Conservation (phyloP, 371 early-diverging fungal species). For the Haplosporangium sp. region DNA sequence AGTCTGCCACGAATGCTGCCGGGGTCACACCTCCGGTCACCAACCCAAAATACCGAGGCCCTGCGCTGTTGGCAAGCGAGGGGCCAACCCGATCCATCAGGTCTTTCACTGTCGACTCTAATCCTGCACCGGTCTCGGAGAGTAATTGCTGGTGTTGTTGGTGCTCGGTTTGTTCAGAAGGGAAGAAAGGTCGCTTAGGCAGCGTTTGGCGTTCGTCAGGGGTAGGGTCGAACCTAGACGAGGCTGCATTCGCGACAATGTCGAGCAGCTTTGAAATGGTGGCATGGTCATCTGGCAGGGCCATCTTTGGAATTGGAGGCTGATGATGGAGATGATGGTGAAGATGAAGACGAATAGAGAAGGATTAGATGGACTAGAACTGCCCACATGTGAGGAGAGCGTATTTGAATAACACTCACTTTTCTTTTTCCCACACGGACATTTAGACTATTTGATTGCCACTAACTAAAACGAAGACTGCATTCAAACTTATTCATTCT, state of each 20-base stretch:
- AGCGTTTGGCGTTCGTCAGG: constrained; percentile 14
- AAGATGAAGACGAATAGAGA: background rate
- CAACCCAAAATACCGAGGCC: constrained; percentile 39
- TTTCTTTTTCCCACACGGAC: too few species aligned
- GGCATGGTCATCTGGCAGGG: constrained; percentile 15
- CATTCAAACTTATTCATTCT: too few species aligned
- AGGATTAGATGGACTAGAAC: too few species aligned
- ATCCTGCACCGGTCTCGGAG: constrained; percentile 10
- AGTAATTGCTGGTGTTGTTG: background rate
- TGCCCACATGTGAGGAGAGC: too few species aligned
- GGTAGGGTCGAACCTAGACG: background rate
- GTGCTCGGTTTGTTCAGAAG: background rate
- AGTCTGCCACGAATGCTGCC: constrained; percentile 40
- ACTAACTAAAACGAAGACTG: too few species aligned
- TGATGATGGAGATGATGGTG: background rate
- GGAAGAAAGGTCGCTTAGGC: constrained; percentile 18
- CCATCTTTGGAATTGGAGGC: constrained; percentile 1
- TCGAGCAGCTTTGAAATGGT: constrained; percentile 2
- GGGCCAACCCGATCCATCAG: constrained; percentile 22
- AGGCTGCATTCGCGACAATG: constrained; percentile 15
- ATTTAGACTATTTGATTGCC: too few species aligned
- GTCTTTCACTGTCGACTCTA: constrained; percentile 22
- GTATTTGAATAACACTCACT: too few species aligned
- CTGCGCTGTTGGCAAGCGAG: constrained; percentile 37
- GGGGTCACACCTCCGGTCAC: constrained; percentile 48